phyloP scores from a whole-genome alignment of 1,139 yeast genomes.

The Candida freyschussii region DNA sequence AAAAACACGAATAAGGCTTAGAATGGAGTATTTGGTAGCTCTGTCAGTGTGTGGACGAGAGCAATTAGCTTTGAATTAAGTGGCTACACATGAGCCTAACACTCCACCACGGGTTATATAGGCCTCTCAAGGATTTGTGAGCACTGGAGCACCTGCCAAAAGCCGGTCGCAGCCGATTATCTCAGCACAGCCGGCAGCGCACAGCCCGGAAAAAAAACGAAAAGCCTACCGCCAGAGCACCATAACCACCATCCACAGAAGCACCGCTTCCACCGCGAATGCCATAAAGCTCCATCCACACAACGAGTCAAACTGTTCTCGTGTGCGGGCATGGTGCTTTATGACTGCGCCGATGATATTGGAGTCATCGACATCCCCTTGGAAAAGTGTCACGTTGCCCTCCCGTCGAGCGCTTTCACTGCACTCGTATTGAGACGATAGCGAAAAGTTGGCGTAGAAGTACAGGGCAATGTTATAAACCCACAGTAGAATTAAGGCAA shows the following conservation, averaged over 20 bases:
- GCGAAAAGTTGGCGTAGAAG: slow-evolving; percentile 1
- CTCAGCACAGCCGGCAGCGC: too few species aligned
- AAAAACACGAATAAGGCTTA: too few species aligned
- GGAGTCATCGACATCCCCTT: slow-evolving; percentile 7
- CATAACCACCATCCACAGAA: slow-evolving; percentile 8
- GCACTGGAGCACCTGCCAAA: too few species aligned
- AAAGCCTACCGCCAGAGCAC: slow-evolving; percentile 1
- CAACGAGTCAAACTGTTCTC: slow-evolving; percentile 11
- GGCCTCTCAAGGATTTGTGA: too few species aligned
- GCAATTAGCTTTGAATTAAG: too few species aligned
- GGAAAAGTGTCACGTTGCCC: slow-evolving; percentile 8
- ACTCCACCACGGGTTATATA: too few species aligned
- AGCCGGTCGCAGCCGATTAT: too few species aligned
- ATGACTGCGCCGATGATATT: slow-evolving; percentile 10
- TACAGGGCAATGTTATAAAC: slow-evolving; percentile 12
- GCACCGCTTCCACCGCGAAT: slow-evolving; percentile 1
- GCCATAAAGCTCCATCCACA: slow-evolving; percentile 19
- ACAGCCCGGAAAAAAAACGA: too few species aligned
- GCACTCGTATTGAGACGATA: slow-evolving; percentile 11
- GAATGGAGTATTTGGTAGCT: too few species aligned
- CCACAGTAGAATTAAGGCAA: slow-evolving; percentile 17
- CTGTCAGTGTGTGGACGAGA: too few species aligned
- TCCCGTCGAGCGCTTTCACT: slow-evolving; percentile 17
- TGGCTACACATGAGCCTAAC: too few species aligned
- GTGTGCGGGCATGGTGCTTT: slow-evolving; percentile 10